Conservation (phyloP, 768 basidiomycete species). For the Leccinum subgranulosum region DNA sequence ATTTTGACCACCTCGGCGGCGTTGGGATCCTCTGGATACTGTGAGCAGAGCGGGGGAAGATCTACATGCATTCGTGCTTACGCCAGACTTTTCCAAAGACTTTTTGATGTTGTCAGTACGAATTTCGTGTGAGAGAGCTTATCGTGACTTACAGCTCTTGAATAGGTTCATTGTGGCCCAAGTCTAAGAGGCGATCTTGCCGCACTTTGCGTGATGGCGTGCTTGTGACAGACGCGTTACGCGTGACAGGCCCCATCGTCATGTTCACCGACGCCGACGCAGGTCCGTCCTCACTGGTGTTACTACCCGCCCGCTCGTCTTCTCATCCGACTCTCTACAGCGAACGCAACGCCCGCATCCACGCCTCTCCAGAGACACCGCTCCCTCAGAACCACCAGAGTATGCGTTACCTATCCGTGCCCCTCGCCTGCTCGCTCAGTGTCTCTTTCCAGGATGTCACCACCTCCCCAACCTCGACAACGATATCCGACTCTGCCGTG, state of each 20-base stretch:
- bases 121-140: slow-evolving; percentile 3
- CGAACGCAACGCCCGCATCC: background rate
- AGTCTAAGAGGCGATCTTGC: slow-evolving; percentile 13
- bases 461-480: slow-evolving; percentile 29
- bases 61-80: slow-evolving; percentile 43
- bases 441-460: slow-evolving; percentile 12
- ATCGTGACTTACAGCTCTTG: slow-evolving; percentile 60
- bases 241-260: slow-evolving; percentile 17
- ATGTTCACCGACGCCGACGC: slow-evolving; percentile 5
- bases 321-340: slow-evolving; percentile 3
- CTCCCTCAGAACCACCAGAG: slow-evolving; percentile 11
- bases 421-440: background rate
- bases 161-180: slow-evolving; percentile 74
- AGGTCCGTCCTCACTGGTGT: slow-evolving; percentile 8
- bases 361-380: slow-evolving; percentile 17
- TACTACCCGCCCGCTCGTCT: background rate
- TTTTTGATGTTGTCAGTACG: slow-evolving; percentile 33
- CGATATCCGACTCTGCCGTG: slow-evolving; percentile 28
- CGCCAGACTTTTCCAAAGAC: slow-evolving; percentile 95
- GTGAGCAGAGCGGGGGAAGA: slow-evolving; percentile 22
- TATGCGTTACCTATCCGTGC: slow-evolving; percentile 1
- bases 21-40: slow-evolving; percentile 78
- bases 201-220: slow-evolving; percentile 9
- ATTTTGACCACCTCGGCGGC: slow-evolving; percentile 95
- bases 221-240: slow-evolving; percentile 29